phyloP scores from a whole-genome alignment of 108 stramenopile species.

The Cylindrotheca fusiformis region DNA sequence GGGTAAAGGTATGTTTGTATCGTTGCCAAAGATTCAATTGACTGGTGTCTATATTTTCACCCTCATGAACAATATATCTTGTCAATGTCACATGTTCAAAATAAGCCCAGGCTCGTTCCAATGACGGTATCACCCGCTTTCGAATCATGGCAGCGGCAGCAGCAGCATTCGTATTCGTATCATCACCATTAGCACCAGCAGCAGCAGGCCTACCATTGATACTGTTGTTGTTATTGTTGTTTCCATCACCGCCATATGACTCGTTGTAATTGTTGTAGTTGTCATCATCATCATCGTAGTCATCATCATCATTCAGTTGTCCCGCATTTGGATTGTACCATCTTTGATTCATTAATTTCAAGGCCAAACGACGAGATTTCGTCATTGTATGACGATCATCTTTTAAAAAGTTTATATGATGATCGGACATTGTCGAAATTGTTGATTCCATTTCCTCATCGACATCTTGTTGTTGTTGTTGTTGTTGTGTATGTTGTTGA shows the following conservation, averaged over 20 bases:
- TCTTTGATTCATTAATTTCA: slow-evolving; percentile 36
- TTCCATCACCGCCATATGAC: too few species aligned
- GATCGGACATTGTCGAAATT: too few species aligned
- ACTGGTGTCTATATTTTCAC: not conserved
- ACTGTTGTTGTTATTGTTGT: too few species aligned
- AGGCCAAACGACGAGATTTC: slow-evolving; percentile 60
- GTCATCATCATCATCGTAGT: too few species aligned
- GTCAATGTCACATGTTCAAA: slow-evolving; percentile 84
- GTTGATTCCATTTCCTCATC: too few species aligned
- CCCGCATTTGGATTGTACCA: slow-evolving; percentile 68
- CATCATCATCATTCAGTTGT: too few species aligned
- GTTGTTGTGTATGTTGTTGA: too few species aligned
- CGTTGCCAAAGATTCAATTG: not conserved
- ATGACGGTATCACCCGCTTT: slow-evolving; percentile 17
- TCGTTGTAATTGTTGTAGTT: slow-evolving; percentile 11
- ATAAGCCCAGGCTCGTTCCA: slow-evolving; percentile 80
- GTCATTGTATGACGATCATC: slow-evolving; percentile 62
- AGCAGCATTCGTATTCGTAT: not conserved
- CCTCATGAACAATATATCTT: slow-evolving; percentile 32
- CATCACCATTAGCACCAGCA: not conserved
- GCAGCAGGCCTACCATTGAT: too few species aligned
- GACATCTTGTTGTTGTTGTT: too few species aligned
- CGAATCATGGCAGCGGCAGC: not conserved
- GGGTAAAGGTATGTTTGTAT: not conserved
- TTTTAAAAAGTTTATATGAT: slow-evolving; percentile 31